Percentiles rank a stretch among this genome's conserved stretches.
Evolutionary conservation across 2,329 filamentous ascomycete genomes (phyloP).

Genomic region (Xylariaceae sp.): DNA sequence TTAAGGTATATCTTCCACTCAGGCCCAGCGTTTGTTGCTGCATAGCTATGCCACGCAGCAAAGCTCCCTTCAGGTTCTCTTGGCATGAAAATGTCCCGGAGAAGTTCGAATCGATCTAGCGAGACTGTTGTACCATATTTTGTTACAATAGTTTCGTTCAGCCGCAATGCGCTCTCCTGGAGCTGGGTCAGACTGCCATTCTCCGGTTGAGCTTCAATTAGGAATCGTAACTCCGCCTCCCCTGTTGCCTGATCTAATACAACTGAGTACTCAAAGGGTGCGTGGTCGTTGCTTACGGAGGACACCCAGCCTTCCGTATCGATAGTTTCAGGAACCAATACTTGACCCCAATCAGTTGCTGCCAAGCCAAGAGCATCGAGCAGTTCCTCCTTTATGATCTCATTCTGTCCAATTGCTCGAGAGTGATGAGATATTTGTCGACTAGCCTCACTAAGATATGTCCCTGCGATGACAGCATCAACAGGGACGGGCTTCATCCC

Average conservation of each 20-base stretch:
- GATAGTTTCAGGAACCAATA: not conserved
- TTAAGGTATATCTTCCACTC: constrained; percentile 32
- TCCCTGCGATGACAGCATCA: not conserved
- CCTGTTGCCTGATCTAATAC: constrained; percentile 24
- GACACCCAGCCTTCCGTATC: constrained; percentile 18
- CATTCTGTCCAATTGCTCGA: constrained; percentile 19
- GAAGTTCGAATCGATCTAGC: constrained; percentile 19
- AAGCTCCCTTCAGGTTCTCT: constrained; percentile 12
- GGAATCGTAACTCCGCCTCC: constrained; percentile 28
- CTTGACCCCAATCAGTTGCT: constrained; percentile 18
- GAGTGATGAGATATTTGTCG: constrained; percentile 25
- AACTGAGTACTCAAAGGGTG: constrained; percentile 30
- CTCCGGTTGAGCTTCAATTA: constrained; percentile 27
- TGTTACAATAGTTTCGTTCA: constrained; percentile 14
- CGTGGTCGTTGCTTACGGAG: constrained; percentile 26
- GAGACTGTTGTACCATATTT: constrained; percentile 21
- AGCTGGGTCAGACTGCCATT: constrained; percentile 5
- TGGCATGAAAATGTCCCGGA: constrained; percentile 28
- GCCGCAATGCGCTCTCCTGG: constrained; percentile 7
- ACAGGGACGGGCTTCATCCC: constrained; percentile 29
- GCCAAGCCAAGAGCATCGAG: constrained; percentile 15
- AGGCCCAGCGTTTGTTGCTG: constrained; percentile 11
- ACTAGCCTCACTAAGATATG: constrained; percentile 26
- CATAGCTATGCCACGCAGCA: constrained; percentile 27
- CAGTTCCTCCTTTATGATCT: not conserved